These are phyloP conservation scores for Fraxinus excelsior DNA, from an alignment of 257 asterid species.

Conservation along the genomic window DNA sequence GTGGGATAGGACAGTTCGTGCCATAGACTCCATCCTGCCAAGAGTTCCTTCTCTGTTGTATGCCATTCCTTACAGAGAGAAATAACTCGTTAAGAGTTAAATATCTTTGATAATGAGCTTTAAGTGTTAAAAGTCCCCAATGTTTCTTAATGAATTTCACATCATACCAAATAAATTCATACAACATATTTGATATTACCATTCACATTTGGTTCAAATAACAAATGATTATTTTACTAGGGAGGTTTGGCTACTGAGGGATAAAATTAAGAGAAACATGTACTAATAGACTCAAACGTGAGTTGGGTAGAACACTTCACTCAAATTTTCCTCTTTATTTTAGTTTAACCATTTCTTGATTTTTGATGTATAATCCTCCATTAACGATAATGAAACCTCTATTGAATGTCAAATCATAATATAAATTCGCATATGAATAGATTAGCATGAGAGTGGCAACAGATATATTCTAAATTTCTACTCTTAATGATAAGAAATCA, in stretches of 20 bases:
- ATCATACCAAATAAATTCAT: background rate
- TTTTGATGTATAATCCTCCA: background rate
- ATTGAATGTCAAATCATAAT: background rate
- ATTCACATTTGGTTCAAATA: background rate
- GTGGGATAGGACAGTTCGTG: conserved; percentile 54
- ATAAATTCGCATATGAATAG: background rate
- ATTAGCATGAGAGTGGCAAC: background rate
- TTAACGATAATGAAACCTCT: background rate
- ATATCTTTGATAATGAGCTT: background rate
- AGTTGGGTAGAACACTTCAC: background rate
- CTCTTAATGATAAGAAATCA: background rate
- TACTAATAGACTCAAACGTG: too few species aligned
- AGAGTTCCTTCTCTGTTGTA: conserved; percentile 50
- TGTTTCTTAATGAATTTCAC: background rate
- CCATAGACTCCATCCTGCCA: conserved; percentile 59
- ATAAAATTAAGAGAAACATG: too few species aligned
- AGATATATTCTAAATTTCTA: background rate
- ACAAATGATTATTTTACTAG: background rate
- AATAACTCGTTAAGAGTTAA: background rate
- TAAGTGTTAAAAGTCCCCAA: background rate
- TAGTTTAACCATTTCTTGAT: background rate
- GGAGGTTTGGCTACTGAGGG: background rate
- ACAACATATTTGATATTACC: background rate
- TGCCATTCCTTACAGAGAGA: conserved; percentile 38
- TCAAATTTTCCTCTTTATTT: background rate